These are phyloP conservation scores for Hanseniaspora singularis DNA, from an alignment of 805 yeast genomes.

Conservation along the genomic window DNA sequence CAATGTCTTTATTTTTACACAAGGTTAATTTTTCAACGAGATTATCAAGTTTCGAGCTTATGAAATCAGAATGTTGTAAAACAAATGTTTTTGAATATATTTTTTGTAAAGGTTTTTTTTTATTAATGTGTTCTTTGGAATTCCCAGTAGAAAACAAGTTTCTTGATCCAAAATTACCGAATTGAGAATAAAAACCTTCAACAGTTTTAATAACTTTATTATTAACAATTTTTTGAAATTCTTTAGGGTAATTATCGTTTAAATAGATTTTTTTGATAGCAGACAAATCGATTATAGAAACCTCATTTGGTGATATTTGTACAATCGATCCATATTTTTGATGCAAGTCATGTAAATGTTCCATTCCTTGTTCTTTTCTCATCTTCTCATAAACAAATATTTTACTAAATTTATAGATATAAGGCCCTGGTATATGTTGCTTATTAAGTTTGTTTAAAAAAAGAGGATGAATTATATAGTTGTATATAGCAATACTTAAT, in stretches of 20 bases:
- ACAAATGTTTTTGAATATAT: constrained; percentile 37
- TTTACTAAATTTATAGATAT: constrained; percentile 36
- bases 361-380: constrained; percentile 39
- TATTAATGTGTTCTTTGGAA: constrained; percentile 36
- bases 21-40: constrained; percentile 22
- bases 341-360: constrained; percentile 32
- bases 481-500: constrained; percentile 21
- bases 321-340: constrained; percentile 14
- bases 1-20: constrained; percentile 29
- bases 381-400: constrained; percentile 34
- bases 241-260: constrained; percentile 42
- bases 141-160: constrained; percentile 50
- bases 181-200: constrained; percentile 11
- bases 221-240: constrained; percentile 7
- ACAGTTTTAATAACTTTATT: not conserved
- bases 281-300: constrained; percentile 43
- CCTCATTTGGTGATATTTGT: constrained; percentile 28
- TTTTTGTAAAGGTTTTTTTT: constrained; percentile 33
- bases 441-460: constrained; percentile 35
- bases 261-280: constrained; percentile 46
- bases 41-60: constrained; percentile 28
- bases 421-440: constrained; percentile 47
- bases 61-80: constrained; percentile 28
- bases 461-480: constrained; percentile 36
- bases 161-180: constrained; percentile 19